Conservation (phyloP, 257 asterid genomes). For the Henckelia pumila region DNA sequence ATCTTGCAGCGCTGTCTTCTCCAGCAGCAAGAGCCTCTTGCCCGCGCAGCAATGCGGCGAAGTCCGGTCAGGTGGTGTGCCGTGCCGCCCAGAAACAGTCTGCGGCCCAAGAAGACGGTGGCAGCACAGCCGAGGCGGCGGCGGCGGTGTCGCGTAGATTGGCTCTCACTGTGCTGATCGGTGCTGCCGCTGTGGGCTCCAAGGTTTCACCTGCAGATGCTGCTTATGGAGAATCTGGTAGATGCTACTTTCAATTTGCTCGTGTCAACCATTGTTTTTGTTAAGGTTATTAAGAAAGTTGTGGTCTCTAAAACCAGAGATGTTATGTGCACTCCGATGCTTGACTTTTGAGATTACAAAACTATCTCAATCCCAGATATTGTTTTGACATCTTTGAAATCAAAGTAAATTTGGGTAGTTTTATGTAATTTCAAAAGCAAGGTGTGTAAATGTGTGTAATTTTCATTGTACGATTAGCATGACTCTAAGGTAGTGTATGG, state of each 20-base stretch:
- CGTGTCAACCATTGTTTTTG: neutral
- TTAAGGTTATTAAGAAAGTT: neutral
- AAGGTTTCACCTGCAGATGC: constrained; percentile 83
- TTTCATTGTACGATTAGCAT: too few species aligned
- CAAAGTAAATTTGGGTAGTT: too few species aligned
- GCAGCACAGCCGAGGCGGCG: constrained; percentile 14
- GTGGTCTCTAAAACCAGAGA: too few species aligned
- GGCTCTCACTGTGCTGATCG: constrained; percentile 66
- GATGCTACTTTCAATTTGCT: neutral
- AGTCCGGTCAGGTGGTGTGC: constrained; percentile 49
- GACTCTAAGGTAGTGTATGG: too few species aligned
- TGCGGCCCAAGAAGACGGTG: constrained; percentile 25
- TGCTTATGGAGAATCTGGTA: constrained; percentile 90
- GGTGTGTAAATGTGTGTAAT: too few species aligned
- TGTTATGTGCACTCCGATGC: too few species aligned
- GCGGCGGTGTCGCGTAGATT: constrained; percentile 51
- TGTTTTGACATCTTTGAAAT: too few species aligned
- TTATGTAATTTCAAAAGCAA: too few species aligned
- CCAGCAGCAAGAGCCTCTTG: constrained; percentile 40
- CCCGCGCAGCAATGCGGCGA: constrained; percentile 28
- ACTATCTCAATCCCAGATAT: too few species aligned
- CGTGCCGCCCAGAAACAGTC: constrained; percentile 52
- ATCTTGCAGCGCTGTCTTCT: constrained; percentile 42
- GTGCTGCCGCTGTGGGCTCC: constrained; percentile 67
- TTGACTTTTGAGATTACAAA: too few species aligned